Evolutionary conservation across 2,329 filamentous ascomycete genomes (phyloP).

Genomic region (Neoarthrinium moseri): DNA sequence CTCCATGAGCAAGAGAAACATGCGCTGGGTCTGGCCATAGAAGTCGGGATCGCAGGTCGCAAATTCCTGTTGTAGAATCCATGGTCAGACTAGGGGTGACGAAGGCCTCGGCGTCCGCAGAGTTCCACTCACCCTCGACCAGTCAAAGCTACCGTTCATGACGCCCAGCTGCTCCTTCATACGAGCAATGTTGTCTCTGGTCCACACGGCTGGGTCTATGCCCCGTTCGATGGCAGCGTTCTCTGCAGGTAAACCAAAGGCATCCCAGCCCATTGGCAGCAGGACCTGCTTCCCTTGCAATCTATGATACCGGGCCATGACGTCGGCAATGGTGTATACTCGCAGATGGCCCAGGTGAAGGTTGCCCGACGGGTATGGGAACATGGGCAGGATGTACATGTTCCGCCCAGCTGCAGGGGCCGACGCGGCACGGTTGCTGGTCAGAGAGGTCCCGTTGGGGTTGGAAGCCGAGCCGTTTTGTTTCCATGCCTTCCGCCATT

Average conservation of each 20-base stretch:
- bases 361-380: constrained; percentile 85
- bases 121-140: constrained; percentile 65
- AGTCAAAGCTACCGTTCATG: constrained; percentile 84
- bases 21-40: constrained; percentile 84
- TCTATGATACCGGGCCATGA: constrained; percentile 72
- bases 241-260: constrained; percentile 86
- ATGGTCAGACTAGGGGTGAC: constrained; percentile 3
- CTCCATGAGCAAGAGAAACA: constrained; percentile 76
- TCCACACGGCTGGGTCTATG: constrained; percentile 77
- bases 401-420: constrained; percentile 26
- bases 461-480: constrained; percentile 8
- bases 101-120: no score
- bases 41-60: constrained; percentile 81
- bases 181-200: constrained; percentile 71
- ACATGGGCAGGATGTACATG: constrained; percentile 84
- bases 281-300: constrained; percentile 75
- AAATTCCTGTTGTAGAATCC: constrained; percentile 60
- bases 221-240: constrained; percentile 86
- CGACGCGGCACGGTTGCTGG: constrained; percentile 7
- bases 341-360: constrained; percentile 85
- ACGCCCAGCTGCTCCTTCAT: constrained; percentile 80
- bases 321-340: constrained; percentile 89
- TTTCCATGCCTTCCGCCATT: constrained; percentile 52
- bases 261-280: constrained; percentile 94
- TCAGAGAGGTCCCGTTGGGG: not conserved